A percentile compares a stretch with the other conserved stretches of the same genome.
These are phyloP conservation scores for Rhododendron williamsianum DNA, from an alignment of 148 eudicot genomes.

Conservation along the genomic window DNA sequence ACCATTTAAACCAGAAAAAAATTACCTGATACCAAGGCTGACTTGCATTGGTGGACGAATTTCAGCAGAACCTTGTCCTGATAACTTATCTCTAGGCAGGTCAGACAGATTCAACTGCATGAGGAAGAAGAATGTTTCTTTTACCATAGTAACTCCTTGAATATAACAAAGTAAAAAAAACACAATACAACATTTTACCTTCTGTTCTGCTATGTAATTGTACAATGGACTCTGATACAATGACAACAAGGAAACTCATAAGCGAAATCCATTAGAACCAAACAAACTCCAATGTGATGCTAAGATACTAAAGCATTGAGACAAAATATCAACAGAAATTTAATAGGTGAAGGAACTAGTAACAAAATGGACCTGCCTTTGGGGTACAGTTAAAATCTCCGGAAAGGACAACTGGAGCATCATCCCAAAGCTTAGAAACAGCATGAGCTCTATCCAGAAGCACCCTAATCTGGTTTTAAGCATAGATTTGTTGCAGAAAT, in stretches of 20 bases:
- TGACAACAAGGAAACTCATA: slow-evolving; percentile 14
- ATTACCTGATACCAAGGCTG: slow-evolving; percentile 30
- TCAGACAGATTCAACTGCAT: slow-evolving; percentile 73
- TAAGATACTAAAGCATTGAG: not conserved
- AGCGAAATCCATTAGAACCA: not conserved
- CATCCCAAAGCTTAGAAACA: slow-evolving; percentile 85
- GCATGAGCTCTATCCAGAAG: slow-evolving; percentile 74
- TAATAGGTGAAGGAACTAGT: not conserved
- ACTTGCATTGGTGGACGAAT: slow-evolving; percentile 40
- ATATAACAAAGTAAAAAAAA: slow-evolving; percentile 2
- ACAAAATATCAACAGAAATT: not conserved
- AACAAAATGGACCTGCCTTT: slow-evolving; percentile 38
- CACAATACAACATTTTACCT: slow-evolving; percentile 41
- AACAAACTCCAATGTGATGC: not conserved
- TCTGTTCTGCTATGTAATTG: slow-evolving; percentile 72
- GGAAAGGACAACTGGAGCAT: slow-evolving; percentile 85
- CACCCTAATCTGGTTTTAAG: slow-evolving; percentile 53
- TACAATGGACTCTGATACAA: slow-evolving; percentile 78
- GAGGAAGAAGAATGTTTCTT: not conserved
- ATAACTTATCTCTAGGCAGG: slow-evolving; percentile 70
- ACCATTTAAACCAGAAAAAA: not conserved
- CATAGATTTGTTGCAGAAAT: not conserved
- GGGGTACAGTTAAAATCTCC: slow-evolving; percentile 96
- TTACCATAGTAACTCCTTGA: not conserved
- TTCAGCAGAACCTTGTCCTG: slow-evolving; percentile 87